Evolutionary conservation across 257 asterid genomes (phyloP).

Genomic region (Przewalskia tangutica): DNA sequence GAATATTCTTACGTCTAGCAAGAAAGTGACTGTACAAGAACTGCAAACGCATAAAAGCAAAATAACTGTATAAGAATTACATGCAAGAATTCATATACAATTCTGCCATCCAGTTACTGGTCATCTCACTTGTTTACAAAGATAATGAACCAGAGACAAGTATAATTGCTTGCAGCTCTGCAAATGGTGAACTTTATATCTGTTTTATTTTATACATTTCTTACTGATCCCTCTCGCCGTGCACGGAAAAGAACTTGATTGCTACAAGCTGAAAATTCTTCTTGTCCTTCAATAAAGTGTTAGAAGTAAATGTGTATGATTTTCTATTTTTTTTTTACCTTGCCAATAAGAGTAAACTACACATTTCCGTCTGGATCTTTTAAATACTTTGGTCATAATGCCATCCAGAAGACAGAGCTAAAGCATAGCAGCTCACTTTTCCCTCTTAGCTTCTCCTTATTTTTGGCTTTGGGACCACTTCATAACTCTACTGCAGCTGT

Average conservation of each 20-base stretch:
- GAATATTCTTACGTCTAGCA: neutral
- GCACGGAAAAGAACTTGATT: neutral
- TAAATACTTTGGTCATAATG: neutral
- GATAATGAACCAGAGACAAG: neutral
- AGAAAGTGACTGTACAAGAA: too few species aligned
- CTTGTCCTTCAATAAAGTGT: neutral
- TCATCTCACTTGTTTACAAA: neutral
- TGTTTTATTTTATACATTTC: neutral
- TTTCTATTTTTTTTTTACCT: neutral
- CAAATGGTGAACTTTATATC: neutral
- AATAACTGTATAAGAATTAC: neutral
- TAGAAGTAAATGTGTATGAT: neutral
- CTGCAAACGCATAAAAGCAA: too few species aligned
- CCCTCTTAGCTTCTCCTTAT: neutral
- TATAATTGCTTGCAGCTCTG: neutral
- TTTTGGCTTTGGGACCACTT: neutral
- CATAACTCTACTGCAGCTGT: neutral
- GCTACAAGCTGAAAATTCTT: neutral
- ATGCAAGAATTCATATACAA: neutral
- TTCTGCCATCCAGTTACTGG: neutral
- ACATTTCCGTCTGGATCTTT: neutral
- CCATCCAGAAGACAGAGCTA: neutral
- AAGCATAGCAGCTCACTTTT: neutral
- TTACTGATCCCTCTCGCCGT: neutral
- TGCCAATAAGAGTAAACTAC: neutral